Base-by-base conservation (phyloP, 768 basidiomycete genomes). In the Tulasnella sp. region DNA sequence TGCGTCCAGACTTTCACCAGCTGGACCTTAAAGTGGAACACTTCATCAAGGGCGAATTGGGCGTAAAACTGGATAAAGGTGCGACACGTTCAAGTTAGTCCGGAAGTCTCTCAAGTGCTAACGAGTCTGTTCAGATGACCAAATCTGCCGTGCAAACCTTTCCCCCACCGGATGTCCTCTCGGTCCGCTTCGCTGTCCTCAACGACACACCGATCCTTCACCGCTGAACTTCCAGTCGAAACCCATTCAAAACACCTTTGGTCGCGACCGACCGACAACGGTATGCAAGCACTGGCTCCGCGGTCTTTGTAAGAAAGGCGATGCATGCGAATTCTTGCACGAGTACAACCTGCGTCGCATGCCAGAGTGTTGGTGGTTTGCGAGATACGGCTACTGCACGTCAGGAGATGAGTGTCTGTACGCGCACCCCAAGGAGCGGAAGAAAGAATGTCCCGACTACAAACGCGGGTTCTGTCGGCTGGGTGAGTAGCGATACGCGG, bases 331-430 rank as follows among this genome's bases (percentile, higher is more conserved):
- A 86, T 99, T 99, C 84, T 88, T 99, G 83, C 98, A 99, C 85
- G 98, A 99, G 86, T 99, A 98, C 87, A 98, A 99, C 83, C 88
- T 99, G 73, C 87, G 98, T 79, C 92, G 94, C 79, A 99, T 99
- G 96, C 98, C 98, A 7, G 95, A 98, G 83, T 99, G 98, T 82
- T 98, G 95, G 92, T 99, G 96, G 96, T 98, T 91, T 84, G 94
- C 94, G 74, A 98, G 97, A 84, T 96, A 95, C 82, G 98, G 98
- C 20, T 99, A 96, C 84, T 99, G 98, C 84, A 94, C 94, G 35
- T 92, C 96, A 26, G 97, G 98, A 77, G 96, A 97, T 81, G 96
- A 99, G 84, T 99, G 98, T 83, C 87, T 99, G 81, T 99, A 99
- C 83, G 94, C 94, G 20, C 95, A 97, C 83, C 95, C 95, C 16